Evolutionary conservation across 306 rosid genomes (phyloP).

Genomic region (Ammopiptanthus mongolicus): DNA sequence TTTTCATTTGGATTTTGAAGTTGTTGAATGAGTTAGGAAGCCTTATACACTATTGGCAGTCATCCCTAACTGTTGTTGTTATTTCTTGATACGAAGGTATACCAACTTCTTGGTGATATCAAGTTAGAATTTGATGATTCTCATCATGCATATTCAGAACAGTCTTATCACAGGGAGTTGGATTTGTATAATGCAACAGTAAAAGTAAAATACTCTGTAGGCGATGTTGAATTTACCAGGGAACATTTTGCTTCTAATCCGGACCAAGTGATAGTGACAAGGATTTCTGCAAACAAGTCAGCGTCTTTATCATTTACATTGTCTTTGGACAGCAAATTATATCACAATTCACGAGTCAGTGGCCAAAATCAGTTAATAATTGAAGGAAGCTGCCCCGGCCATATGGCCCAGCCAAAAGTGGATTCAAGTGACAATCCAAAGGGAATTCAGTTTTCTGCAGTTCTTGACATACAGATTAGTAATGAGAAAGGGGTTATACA

Average conservation of each 20-base stretch:
- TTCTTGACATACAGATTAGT: conserved; percentile 77
- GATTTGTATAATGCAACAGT: conserved; percentile 80
- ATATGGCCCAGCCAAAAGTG: conserved; percentile 41
- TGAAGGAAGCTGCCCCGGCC: conserved; percentile 74
- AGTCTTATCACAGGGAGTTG: conserved; percentile 64
- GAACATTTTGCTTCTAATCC: conserved; percentile 81
- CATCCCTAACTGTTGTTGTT: conserved; percentile 16
- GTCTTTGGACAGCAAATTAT: conserved; percentile 70
- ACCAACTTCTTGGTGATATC: conserved; percentile 82
- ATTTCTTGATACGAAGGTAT: conserved; percentile 50
- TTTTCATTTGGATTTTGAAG: not conserved
- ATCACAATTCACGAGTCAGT: conserved; percentile 37
- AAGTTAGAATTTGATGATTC: conserved; percentile 72
- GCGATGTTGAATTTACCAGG: conserved; percentile 67
- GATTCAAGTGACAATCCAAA: conserved; percentile 43
- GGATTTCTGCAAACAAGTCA: conserved; percentile 64
- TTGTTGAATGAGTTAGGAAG: not conserved
- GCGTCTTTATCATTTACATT: conserved; percentile 66
- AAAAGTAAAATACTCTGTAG: conserved; percentile 61
- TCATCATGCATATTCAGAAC: conserved; percentile 54
- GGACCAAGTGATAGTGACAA: conserved; percentile 73
- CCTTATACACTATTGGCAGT: not conserved
- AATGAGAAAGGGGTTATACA: conserved; percentile 49
- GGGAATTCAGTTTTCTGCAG: conserved; percentile 73
- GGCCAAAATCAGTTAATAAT: conserved; percentile 60